phyloP scores from a whole-genome alignment of 73 alveolate species.

The Blepharisma stoltei region DNA sequence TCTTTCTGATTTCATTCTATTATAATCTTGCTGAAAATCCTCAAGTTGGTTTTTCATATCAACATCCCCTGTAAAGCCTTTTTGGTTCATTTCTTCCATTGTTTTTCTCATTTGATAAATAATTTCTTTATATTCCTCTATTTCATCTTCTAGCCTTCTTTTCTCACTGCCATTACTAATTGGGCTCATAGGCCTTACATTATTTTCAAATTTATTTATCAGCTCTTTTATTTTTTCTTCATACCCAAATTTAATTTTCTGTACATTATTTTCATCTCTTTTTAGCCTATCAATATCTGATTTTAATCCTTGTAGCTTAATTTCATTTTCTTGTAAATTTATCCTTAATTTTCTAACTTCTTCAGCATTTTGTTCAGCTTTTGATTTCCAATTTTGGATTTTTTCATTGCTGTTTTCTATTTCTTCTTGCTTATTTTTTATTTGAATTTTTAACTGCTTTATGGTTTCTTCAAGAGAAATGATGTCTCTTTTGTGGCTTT shows the following conservation, averaged over 20 bases:
- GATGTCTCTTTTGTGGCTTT: neutral
- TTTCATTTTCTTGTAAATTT: slow-evolving; percentile 2
- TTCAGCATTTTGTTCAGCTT: slow-evolving; percentile 4
- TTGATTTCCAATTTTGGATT: slow-evolving; percentile 12
- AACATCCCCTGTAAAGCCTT: neutral
- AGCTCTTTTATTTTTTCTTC: neutral
- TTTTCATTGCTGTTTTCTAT: neutral
- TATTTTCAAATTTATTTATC: neutral
- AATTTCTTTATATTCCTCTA: neutral
- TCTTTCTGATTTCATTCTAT: no score
- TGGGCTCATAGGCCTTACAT: neutral
- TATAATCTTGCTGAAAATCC: no score
- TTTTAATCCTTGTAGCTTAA: neutral
- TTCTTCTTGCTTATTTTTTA: neutral
- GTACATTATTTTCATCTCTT: neutral
- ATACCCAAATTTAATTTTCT: neutral
- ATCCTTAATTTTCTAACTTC: neutral
- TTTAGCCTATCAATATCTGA: neutral
- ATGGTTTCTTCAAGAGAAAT: neutral
- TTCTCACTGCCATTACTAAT: neutral
- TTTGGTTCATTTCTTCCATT: neutral
- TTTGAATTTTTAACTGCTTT: neutral
- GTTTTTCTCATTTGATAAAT: neutral
- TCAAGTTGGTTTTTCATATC: neutral
- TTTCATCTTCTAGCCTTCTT: neutral